phyloP scores from a whole-genome alignment of 2,329 filamentous ascomycete species.

The Boeremia lycopersici region DNA sequence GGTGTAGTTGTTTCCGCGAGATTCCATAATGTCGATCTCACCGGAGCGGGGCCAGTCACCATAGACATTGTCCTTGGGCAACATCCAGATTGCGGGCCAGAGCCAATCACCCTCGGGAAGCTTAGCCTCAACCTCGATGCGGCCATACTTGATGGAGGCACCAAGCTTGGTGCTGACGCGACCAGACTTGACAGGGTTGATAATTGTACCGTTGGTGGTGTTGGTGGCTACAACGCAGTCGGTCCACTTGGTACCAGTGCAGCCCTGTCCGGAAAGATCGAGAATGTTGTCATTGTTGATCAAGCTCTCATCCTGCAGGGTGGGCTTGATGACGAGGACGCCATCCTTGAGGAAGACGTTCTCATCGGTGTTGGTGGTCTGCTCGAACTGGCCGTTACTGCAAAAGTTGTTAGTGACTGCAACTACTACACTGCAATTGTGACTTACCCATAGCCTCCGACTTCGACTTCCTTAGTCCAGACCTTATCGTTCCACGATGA shows the following conservation, averaged over 20 bases:
- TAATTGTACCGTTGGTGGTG: constrained; percentile 75
- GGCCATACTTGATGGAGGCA: constrained; percentile 77
- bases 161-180: constrained; percentile 77
- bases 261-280: constrained; percentile 70
- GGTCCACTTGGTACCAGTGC: constrained; percentile 65
- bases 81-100: constrained; percentile 92
- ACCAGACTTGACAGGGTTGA: constrained; percentile 78
- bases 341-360: constrained; percentile 77
- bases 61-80: constrained; percentile 74
- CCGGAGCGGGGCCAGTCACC: constrained; percentile 79
- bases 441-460: constrained; percentile 76
- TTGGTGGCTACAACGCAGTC: constrained; percentile 77
- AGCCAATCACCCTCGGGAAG: constrained; percentile 82
- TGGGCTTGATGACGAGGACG: constrained; percentile 75
- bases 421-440: not conserved
- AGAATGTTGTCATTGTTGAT: constrained; percentile 71
- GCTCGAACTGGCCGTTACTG: constrained; percentile 80
- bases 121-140: constrained; percentile 78
- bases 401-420: constrained; percentile 31
- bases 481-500: constrained; percentile 62
- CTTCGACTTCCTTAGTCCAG: constrained; percentile 77
- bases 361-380: constrained; percentile 72
- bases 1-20: constrained; percentile 80
- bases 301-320: constrained; percentile 71
- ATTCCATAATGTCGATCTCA: constrained; percentile 83